phyloP scores from a whole-genome alignment of 257 asterid genomes.

The Thymus mandschuricus region DNA sequence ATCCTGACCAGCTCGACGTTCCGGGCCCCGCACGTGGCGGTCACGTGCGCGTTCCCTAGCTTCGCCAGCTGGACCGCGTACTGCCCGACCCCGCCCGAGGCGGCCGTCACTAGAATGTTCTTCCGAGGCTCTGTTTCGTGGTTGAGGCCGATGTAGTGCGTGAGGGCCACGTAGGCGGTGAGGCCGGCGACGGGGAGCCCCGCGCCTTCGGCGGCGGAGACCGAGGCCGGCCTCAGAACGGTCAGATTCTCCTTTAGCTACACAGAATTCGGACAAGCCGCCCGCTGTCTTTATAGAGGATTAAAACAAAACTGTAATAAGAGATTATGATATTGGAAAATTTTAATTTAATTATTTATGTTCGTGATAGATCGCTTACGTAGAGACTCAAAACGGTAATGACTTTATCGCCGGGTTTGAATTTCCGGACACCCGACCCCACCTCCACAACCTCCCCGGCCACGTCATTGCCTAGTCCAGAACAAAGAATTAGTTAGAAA shows the following conservation, averaged over 20 bases:
- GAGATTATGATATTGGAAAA: too few species aligned
- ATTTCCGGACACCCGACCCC: slow-evolving; percentile 49
- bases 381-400: slow-evolving; percentile 40
- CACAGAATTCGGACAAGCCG: slow-evolving; percentile 65
- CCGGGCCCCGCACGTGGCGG: slow-evolving; percentile 83
- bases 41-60: slow-evolving; percentile 66
- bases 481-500: too few species aligned
- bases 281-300: slow-evolving; percentile 49
- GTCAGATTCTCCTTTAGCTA: slow-evolving; percentile 59
- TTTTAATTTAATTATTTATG: too few species aligned
- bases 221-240: slow-evolving; percentile 50
- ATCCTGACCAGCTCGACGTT: slow-evolving; percentile 59
- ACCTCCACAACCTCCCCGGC: slow-evolving; percentile 67
- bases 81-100: slow-evolving; percentile 79
- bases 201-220: slow-evolving; percentile 61
- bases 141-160: slow-evolving; percentile 43
- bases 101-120: slow-evolving; percentile 66
- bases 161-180: slow-evolving; percentile 60
- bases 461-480: slow-evolving; percentile 51
- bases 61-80: slow-evolving; percentile 79
- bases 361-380: slow-evolving; percentile 31
- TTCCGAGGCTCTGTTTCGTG: slow-evolving; percentile 40
- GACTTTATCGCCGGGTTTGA: slow-evolving; percentile 67
- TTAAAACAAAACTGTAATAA: too few species aligned
- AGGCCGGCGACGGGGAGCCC: slow-evolving; percentile 67